These are phyloP conservation scores for Gonapodya prolifera DNA, from an alignment of 192 early-diverging fungal genomes.

Conservation along the genomic window DNA sequence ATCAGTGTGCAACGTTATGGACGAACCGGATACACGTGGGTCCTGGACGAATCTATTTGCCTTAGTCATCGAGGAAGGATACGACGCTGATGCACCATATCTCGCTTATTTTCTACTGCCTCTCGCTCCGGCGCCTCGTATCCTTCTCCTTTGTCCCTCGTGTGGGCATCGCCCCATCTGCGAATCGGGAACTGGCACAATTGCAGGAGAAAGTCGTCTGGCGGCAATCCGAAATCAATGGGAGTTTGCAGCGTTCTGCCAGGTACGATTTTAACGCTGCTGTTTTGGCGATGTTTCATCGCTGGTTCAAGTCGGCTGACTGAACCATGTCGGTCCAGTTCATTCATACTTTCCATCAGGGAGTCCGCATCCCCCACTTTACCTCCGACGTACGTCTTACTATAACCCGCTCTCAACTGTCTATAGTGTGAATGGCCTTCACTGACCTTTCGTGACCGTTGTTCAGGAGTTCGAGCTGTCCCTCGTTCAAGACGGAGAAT, in stretches of 20 bases:
- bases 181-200: too few relatives aligned
- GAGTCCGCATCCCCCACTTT: neutral
- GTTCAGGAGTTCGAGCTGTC: neutral
- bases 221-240: neutral
- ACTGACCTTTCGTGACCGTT: neutral
- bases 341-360: neutral
- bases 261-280: too few relatives aligned
- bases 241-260: conserved; percentile 6
- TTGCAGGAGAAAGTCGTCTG: neutral
- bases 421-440: neutral
- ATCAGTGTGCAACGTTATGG: too few relatives aligned
- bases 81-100: too few relatives aligned
- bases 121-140: too few relatives aligned
- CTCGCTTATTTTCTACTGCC: too few relatives aligned
- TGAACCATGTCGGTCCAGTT: neutral
- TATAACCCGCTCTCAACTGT: too few relatives aligned
- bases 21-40: too few relatives aligned
- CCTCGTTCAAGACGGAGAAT: neutral
- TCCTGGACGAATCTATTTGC: too few relatives aligned
- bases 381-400: neutral
- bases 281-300: neutral
- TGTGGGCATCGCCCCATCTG: too few relatives aligned
- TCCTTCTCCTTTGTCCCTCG: too few relatives aligned
- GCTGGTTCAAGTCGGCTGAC: neutral
- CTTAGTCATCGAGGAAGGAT: too few relatives aligned